Percentiles rank a stretch among this genome's conserved stretches.
These are phyloP conservation scores for Begonia fuchsioides DNA, from an alignment of 306 rosid genomes.

Conservation along the genomic window DNA sequence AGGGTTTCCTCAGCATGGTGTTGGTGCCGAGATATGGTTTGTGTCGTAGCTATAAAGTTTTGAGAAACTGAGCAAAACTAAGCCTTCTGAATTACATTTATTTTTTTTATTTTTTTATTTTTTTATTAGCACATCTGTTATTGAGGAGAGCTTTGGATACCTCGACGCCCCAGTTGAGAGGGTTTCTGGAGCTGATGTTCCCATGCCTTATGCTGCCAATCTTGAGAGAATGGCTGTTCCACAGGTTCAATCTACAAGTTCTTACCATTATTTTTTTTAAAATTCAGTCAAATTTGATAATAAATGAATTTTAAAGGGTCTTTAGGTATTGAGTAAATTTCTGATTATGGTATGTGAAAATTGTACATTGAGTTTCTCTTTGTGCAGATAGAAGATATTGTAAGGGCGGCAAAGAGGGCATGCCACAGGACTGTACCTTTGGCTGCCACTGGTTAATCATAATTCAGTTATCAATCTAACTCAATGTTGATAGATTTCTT, in stretches of 20 bases:
- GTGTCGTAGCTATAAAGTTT: conserved; percentile 16
- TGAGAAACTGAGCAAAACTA: conserved; percentile 3
- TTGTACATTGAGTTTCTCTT: conserved; percentile 7
- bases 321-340: not conserved
- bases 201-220: conserved; percentile 99
- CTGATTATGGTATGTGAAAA: not conserved
- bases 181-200: conserved; percentile 89
- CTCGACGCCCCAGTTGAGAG: conserved; percentile 98
- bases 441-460: conserved; percentile 58
- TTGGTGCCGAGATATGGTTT: conserved; percentile 97
- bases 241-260: conserved; percentile 39
- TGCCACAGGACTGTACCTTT: conserved; percentile 62
- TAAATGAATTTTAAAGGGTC: not conserved
- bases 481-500: too few species aligned
- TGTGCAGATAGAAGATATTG: conserved; percentile 80
- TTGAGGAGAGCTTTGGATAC: conserved; percentile 91
- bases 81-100: conserved; percentile 6
- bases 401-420: conserved; percentile 90
- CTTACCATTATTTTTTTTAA: not conserved
- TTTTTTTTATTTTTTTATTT: conserved; percentile 2
- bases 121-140: conserved; percentile 59
- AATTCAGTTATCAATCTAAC: not conserved
- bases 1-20: conserved; percentile 99
- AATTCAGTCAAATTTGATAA: not conserved
- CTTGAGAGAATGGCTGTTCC: conserved; percentile 96